These are phyloP conservation scores for Orbilia ellipsospora DNA, from an alignment of 2,329 filamentous ascomycete species.

Conservation along the genomic window DNA sequence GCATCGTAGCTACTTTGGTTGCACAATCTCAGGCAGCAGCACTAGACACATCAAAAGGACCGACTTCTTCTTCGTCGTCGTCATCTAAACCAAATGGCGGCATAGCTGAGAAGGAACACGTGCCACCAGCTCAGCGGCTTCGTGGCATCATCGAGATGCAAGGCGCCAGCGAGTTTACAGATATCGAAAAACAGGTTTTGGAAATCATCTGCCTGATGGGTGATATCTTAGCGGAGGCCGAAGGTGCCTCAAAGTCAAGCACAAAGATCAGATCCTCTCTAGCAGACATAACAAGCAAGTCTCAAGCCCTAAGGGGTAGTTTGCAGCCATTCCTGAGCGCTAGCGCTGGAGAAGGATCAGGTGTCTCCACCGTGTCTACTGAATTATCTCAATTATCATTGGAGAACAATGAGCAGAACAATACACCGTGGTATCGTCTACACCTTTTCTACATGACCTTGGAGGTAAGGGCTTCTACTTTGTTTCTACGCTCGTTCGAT, in stretches of 20 bases:
- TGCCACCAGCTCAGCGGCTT: conserved; percentile 31
- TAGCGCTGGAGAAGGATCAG: conserved; percentile 13
- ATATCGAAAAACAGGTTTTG: conserved; percentile 38
- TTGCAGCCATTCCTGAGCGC: conserved; percentile 31
- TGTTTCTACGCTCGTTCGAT: conserved; percentile 4
- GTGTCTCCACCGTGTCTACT: conserved; percentile 3
- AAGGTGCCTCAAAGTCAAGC: conserved; percentile 40
- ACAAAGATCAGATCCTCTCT: conserved; percentile 37
- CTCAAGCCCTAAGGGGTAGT: conserved; percentile 38
- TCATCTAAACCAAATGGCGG: conserved; percentile 26
- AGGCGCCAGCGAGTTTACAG: conserved; percentile 34
- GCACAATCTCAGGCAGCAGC: conserved; percentile 38
- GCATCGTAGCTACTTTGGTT: conserved; percentile 47
- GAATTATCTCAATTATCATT: conserved; percentile 39
- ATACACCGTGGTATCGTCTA: conserved; percentile 36
- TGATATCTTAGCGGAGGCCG: conserved; percentile 40
- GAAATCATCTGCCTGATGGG: conserved; percentile 41
- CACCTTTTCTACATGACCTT: conserved; percentile 44
- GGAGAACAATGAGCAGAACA: conserved; percentile 2
- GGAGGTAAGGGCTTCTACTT: conserved; percentile 39
- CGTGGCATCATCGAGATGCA: conserved; percentile 28
- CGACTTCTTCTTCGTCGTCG: conserved; percentile 26
- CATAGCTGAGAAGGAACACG: conserved; percentile 14
- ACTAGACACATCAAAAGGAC: conserved; percentile 31
- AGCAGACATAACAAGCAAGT: conserved; percentile 46